Base-by-base conservation (phyloP, 257 asterid genomes). In the Lycium barbarum region DNA sequence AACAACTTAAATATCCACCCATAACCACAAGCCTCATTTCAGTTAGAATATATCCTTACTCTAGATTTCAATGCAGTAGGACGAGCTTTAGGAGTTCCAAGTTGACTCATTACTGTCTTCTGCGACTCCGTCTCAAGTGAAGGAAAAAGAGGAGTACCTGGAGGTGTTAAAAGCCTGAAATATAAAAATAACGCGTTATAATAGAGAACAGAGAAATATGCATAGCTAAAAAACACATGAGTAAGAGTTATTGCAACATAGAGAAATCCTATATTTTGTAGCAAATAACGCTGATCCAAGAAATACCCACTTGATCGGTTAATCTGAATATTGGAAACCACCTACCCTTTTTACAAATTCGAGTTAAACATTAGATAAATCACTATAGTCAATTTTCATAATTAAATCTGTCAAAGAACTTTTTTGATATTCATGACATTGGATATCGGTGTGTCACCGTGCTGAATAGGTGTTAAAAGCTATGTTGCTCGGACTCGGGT, bases 111-210 rank as follows among this genome's bases (percentile, higher is more conserved):
- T 38, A 67, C 82, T 17, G 81, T 79, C 55, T 40, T 67, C n/a
- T 38, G 87, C 6, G 81, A 80, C 57, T 85, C 82, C 82, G 55
- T 85, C 81, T 85, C 85, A 20, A 80, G 82, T 70, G 88, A 85
- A 45, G 85, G 88, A 80, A 85, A 85, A 72, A 85, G 85, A 70
- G 85, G 85, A 81, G 85, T 85, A 7, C 85, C 85, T 7, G 84
- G 87, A 65, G 84, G 84, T 13, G 84, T 79, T 14, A 80, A 80
- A 80, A 79, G 87, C 87, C 84, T 85, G 84, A 80, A 66, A 85
- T 49, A 3, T 58, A n/a, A 9, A 66, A 67, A 54, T 17, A 68
- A 80, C 20, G 43, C 40, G 33, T 55, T 26, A 55, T 58, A 66
- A 79, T 80, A 14, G 65, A 59, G 65, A 26, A 18, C 65, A 59